Evolutionary conservation across 202 grass and related monocot species (phyloP), one percentile per base, ranked within the genome.

Genomic region (Bolboschoenoplectus hybrid): DNA sequence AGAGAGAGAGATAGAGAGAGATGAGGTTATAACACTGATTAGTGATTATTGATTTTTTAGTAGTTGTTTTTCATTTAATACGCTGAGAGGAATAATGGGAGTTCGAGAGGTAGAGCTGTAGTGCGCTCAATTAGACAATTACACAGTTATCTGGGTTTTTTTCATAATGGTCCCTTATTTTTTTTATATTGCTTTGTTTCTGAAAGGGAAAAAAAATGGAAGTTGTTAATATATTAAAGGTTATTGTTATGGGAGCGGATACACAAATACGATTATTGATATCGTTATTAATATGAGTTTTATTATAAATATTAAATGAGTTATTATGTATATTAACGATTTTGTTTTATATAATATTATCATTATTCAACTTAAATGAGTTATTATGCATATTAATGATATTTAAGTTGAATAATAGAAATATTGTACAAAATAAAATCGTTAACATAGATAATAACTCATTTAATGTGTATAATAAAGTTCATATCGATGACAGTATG

Each of bases 21-120:
- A 60, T 20, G 77, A 81, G 61, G 60, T 49, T 74, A 88, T 76
- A 75, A 71, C 55, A 17, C n/a, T 46, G 35, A 44, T 73, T 74
- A 90, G 84, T 86, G 74, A 74, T 26, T 26, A 26, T 26, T 26
- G 26, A 47, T 64, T 83, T 45, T 75, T 84, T 43, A 55, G 76
- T 65, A 32, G 55, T 82, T 7, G 66, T 44, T 82, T 61, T 69
- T 38, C 63, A 68, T 81, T 63, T n/a, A 74, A 71, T 81, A 84
- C 13, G 51, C 32, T 36, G 50, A 36, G 60, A 71, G 57, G 2
- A 84, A 71, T 84, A 71, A 41, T 52, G n/a, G 36, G 45, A 82
- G 80, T 82, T 14, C 7, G 50, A 49, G 61, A 82, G 61, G 80
- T 35, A 58, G 80, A 50, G 32, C 12, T 6, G 13, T 39, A 78